phyloP scores from a whole-genome alignment of 257 asterid genomes.

The Marsdenia floribunda region DNA sequence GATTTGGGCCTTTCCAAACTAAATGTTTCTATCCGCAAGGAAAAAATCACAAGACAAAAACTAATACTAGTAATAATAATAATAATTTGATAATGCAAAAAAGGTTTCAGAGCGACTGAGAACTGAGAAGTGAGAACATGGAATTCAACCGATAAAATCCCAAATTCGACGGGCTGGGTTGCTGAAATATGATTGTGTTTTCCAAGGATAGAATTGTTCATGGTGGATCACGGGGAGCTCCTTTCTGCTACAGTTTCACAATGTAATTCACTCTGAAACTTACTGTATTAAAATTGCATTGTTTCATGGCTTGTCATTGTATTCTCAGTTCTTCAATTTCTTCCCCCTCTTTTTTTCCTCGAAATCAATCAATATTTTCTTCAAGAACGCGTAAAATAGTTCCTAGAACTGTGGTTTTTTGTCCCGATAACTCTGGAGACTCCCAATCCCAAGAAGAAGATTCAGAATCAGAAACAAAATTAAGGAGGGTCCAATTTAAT shows the following conservation, averaged over 20 bases:
- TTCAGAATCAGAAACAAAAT: slow-evolving; percentile 33
- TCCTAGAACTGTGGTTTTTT: slow-evolving; percentile 2
- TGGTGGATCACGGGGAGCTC: slow-evolving; percentile 10
- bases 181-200: neutral
- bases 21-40: neutral
- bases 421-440: slow-evolving; percentile 8
- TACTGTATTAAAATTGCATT: neutral
- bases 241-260: slow-evolving; percentile 2
- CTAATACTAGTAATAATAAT: too few relatives aligned
- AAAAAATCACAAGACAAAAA: too few relatives aligned
- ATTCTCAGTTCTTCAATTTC: slow-evolving; percentile 37
- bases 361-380: slow-evolving; percentile 25
- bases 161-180: neutral
- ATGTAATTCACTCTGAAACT: slow-evolving; percentile 7
- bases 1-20: neutral
- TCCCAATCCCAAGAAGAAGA: slow-evolving; percentile 25
- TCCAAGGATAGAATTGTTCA: neutral
- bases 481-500: slow-evolving; percentile 29
- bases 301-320: slow-evolving; percentile 43
- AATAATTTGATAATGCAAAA: too few relatives aligned
- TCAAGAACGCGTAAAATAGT: slow-evolving; percentile 37
- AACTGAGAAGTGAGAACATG: neutral
- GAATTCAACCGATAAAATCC: neutral
- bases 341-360: slow-evolving; percentile 28
- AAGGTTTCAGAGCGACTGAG: too few relatives aligned